Evolutionary conservation across 2,329 filamentous ascomycete species (phyloP).

Genomic region (Pestalotiopsis sp.): DNA sequence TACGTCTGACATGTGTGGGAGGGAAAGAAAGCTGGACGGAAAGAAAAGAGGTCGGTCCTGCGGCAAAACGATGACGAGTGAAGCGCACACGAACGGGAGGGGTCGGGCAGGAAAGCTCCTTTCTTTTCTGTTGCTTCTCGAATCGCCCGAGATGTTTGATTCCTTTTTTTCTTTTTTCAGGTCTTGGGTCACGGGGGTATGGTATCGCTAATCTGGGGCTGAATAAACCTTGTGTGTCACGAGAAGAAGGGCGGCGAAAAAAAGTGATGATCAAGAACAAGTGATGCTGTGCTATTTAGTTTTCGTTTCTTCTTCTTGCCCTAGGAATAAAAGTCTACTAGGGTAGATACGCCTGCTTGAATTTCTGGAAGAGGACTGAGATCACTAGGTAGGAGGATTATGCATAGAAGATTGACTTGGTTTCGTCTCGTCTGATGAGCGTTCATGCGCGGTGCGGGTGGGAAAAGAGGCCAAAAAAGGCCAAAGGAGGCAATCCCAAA

Average conservation of each 20-base stretch:
- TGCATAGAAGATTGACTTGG: too few relatives aligned
- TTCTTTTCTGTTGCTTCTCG: neutral
- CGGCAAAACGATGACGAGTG: neutral
- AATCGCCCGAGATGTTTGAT: neutral
- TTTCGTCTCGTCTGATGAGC: too few relatives aligned
- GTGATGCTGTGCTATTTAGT: neutral
- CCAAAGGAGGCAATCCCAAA: too few relatives aligned
- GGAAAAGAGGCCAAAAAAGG: too few relatives aligned
- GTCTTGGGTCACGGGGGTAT: neutral
- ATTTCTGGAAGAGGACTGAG: too few relatives aligned
- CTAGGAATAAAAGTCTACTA: too few relatives aligned
- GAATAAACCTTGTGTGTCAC: neutral
- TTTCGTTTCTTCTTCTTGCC: neutral
- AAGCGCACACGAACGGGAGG: neutral
- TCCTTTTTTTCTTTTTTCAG: neutral
- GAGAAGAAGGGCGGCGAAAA: neutral
- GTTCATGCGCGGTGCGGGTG: too few relatives aligned
- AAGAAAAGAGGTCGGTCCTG: neutral
- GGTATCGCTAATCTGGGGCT: neutral
- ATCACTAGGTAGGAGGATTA: too few relatives aligned
- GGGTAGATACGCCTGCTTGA: too few relatives aligned
- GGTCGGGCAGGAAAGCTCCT: neutral
- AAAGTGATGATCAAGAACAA: neutral
- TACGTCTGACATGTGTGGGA: constrained; percentile 37
- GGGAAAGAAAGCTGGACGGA: neutral